Conservation (phyloP, 2,329 filamentous ascomycete species). For the Lachnellula willkommii region DNA sequence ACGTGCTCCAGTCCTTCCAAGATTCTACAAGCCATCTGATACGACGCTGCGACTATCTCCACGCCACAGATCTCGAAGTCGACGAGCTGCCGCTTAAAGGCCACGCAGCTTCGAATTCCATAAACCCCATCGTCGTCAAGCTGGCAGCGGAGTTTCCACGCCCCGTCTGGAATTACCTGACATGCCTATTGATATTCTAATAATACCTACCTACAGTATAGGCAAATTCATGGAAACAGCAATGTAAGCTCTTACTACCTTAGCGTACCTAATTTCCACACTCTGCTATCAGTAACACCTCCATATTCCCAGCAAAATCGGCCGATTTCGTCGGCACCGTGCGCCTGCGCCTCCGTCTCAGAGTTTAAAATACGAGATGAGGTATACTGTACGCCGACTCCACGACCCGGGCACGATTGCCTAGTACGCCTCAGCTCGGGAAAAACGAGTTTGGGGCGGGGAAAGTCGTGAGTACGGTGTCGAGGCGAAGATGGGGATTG, state of each 20-base stretch:
- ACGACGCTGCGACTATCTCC: slow-evolving; percentile 38
- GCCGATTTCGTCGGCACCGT: slow-evolving; percentile 39
- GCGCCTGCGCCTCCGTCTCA: slow-evolving; percentile 30
- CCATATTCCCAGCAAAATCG: slow-evolving; percentile 39
- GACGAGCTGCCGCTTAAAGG: slow-evolving; percentile 43
- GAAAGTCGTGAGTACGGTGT: slow-evolving; percentile 43
- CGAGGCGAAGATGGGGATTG: slow-evolving; percentile 36
- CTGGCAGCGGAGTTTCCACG: slow-evolving; percentile 27
- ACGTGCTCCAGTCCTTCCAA: slow-evolving; percentile 23
- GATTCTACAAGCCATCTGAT: slow-evolving; percentile 24
- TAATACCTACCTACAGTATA: neutral
- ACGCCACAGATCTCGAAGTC: slow-evolving; percentile 39
- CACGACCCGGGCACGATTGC: slow-evolving; percentile 30
- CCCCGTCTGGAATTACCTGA: neutral
- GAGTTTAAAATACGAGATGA: slow-evolving; percentile 36
- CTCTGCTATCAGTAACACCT: neutral
- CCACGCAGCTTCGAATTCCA: slow-evolving; percentile 38
- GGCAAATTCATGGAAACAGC: slow-evolving; percentile 7
- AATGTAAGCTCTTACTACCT: neutral
- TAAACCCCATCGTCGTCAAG: slow-evolving; percentile 42
- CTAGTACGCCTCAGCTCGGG: slow-evolving; percentile 29
- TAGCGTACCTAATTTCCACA: neutral
- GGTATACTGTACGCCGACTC: slow-evolving; percentile 33
- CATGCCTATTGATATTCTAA: neutral
- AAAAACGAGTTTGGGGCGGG: slow-evolving; percentile 38